A percentile compares a stretch with the other conserved stretches of the same genome.
phyloP scores from a whole-genome alignment of 352 stramenopile species.

The Globisporangium emineosum region DNA sequence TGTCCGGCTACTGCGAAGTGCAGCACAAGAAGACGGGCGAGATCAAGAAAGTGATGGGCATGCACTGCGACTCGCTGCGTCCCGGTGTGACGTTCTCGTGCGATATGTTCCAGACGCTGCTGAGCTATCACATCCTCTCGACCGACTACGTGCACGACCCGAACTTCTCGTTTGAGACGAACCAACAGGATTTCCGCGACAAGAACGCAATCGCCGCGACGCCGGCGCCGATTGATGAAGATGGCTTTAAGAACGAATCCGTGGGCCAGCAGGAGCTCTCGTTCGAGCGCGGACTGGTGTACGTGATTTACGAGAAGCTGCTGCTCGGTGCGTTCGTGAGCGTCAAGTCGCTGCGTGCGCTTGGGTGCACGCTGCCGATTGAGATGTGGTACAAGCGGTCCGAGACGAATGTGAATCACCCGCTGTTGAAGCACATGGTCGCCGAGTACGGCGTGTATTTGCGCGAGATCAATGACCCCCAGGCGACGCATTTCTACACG shows the following conservation, averaged over 20 bases:
- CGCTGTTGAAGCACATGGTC: slow-evolving; percentile 38
- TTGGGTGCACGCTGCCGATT: slow-evolving; percentile 49
- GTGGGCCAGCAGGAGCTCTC: slow-evolving; percentile 18
- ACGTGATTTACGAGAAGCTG: slow-evolving; percentile 28
- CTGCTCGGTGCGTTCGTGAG: slow-evolving; percentile 20
- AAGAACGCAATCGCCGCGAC: slow-evolving; percentile 18
- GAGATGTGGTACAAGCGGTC: slow-evolving; percentile 53
- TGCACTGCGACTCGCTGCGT: slow-evolving; percentile 28
- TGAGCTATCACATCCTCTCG: slow-evolving; percentile 21
- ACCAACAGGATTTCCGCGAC: slow-evolving; percentile 11
- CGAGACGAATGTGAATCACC: slow-evolving; percentile 34
- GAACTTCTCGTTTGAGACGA: slow-evolving; percentile 18
- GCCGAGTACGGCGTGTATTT: slow-evolving; percentile 36
- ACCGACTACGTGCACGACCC: slow-evolving; percentile 24
- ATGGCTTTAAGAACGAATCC: slow-evolving; percentile 19
- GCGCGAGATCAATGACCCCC: slow-evolving; percentile 41
- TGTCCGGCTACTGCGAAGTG: slow-evolving; percentile 32
- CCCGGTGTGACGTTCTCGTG: slow-evolving; percentile 22
- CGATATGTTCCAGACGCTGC: slow-evolving; percentile 19
- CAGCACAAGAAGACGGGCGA: slow-evolving; percentile 23
- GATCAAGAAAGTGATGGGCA: slow-evolving; percentile 26
- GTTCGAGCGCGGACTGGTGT: slow-evolving; percentile 23
- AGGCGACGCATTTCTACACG: slow-evolving; percentile 47
- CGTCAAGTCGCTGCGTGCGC: slow-evolving; percentile 28
- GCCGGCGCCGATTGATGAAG: slow-evolving; percentile 16